Evolutionary conservation across 352 stramenopile species (phyloP), one percentile per base, ranked within the genome.

Genomic region (Pythium aphanidermatum): DNA sequence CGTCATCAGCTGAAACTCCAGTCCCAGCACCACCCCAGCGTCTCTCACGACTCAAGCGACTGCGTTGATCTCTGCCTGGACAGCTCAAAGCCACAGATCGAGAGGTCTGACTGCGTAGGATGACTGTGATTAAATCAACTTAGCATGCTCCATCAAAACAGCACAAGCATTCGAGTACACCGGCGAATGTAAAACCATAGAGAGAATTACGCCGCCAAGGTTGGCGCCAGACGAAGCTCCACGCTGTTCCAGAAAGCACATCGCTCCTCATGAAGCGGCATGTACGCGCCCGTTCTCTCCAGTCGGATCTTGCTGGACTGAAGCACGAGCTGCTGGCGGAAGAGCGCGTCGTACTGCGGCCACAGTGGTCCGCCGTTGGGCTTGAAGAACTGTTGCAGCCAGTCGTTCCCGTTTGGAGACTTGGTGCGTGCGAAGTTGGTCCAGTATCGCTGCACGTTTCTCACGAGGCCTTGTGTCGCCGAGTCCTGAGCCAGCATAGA

Each of bases 161-260:
- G n/a, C n/a, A n/a, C n/a, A n/a, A n/a, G n/a, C n/a, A n/a, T n/a
- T n/a, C n/a, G n/a, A n/a, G n/a, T n/a, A n/a, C n/a, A n/a, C n/a
- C n/a, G n/a, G n/a, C n/a, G n/a, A n/a, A n/a, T n/a, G n/a, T n/a
- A n/a, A n/a, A n/a, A n/a, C n/a, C n/a, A n/a, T n/a, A n/a, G n/a
- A n/a, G n/a, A n/a, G n/a, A n/a, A n/a, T n/a, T n/a, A n/a, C n/a
- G n/a, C n/a, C n/a, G n/a, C n/a, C n/a, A n/a, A n/a, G n/a, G n/a
- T n/a, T n/a, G n/a, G n/a, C n/a, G n/a, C n/a, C n/a, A n/a, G n/a
- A n/a, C n/a, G n/a, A n/a, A n/a, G n/a, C 17, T 57, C 49, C 11
- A 50, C 32, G 3, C 21, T 29, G 16, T 57, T 39, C 33, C 35
- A 37, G 49, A 58, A 58, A 14, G 41, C 40, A 12, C 49, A 58